These are phyloP conservation scores for Ogataea corticis DNA, from an alignment of 805 yeast genomes.

Conservation along the genomic window DNA sequence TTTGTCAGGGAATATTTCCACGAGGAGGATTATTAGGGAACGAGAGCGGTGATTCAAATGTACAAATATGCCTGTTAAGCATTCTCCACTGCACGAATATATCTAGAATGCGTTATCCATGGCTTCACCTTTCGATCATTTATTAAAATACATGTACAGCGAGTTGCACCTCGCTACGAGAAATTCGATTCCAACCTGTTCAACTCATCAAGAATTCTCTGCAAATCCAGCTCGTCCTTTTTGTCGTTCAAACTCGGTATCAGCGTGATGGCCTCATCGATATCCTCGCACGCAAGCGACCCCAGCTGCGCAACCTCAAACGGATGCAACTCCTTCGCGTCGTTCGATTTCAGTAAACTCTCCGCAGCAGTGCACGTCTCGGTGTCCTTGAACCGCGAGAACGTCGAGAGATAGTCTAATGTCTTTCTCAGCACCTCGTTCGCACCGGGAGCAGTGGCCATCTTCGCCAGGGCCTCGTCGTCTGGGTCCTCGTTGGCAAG, in stretches of 20 bases:
- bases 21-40: conserved; percentile 28
- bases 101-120: no score
- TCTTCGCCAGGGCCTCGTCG: conserved; percentile 49
- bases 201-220: conserved; percentile 83
- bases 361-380: conserved; percentile 94
- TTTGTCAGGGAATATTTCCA: conserved; percentile 48
- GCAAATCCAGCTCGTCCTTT: conserved; percentile 83
- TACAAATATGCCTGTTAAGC: no score
- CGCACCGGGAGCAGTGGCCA: conserved; percentile 68
- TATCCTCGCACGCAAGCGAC: conserved; percentile 90
- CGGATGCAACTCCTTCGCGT: conserved; percentile 81
- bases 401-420: conserved; percentile 78
- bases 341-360: conserved; percentile 71
- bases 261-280: conserved; percentile 92
- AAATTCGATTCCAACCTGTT: conserved; percentile 56
- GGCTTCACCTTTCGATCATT: conserved; percentile 33
- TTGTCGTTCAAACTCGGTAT: conserved; percentile 84
- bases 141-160: conserved; percentile 16
- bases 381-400: conserved; percentile 88
- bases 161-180: background rate
- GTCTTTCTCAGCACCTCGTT: conserved; percentile 91
- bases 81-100: no score
- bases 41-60: no score
- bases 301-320: conserved; percentile 90
- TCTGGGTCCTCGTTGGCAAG: conserved; percentile 38